Base-by-base conservation (phyloP, 176 grass and related monocot genomes). In the Cenchrus americanus region DNA sequence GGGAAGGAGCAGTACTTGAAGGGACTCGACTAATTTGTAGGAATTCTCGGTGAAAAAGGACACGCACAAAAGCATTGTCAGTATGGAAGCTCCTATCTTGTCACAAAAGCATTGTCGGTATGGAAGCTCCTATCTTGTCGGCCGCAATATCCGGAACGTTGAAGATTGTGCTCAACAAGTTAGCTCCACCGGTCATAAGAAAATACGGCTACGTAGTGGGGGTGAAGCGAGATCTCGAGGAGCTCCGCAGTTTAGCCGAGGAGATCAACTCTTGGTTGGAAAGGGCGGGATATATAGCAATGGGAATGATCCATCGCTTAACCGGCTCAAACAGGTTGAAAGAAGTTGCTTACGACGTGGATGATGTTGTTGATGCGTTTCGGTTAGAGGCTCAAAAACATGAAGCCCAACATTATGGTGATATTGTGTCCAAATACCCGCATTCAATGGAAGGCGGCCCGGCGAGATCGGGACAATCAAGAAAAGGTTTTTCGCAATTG, bases 331-430 rank as follows among this genome's bases (percentile, higher is more conserved):
- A 69, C 0, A 24, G n/a, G 0, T 34, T 80, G 11, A 42, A 80
- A 41, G 3, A 14, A 6, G 5, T 80, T n/a, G 27, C 19, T 3
- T 22, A 54, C 21, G 47, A 52, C 53, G 18, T 54, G 10, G 78
- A 80, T 22, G 77, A 80, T 65, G 5, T 80, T 11, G 18, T 80
- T 0, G 12, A 80, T 67, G 70, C 51, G 13, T 40, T 66, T 6
- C 61, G 14, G 1, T 6, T 80, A 7, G 13, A 69, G 32, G 78
- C 63, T 24, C 48, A 68, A 21, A 69, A 24, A 6, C 18, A 69
- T 30, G 26, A 14, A 9, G 3, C 26, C 0, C 7, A 7, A 34
- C 2, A 43, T 64, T 2, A 7, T 4, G 63, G 10, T 5, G 43
- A 48, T 64, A 6, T 47, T 32, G 11, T 32, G 23, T 17, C 76